phyloP scores from a whole-genome alignment of 352 stramenopile genomes.

The Phytophthora multivora region DNA sequence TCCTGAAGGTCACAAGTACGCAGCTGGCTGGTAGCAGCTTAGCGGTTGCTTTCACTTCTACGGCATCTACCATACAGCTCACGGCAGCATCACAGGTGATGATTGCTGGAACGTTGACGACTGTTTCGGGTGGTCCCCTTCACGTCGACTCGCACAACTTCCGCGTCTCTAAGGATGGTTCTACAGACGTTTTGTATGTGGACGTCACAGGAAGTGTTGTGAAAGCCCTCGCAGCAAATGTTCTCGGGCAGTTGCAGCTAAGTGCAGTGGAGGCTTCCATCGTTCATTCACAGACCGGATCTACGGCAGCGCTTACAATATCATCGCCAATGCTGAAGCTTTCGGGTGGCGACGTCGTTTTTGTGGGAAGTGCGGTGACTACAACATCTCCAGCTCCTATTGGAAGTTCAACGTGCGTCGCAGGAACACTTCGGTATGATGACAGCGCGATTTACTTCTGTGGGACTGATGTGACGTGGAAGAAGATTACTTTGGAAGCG shows the following conservation, averaged over 20 bases:
- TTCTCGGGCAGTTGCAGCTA: slow-evolving; percentile 37
- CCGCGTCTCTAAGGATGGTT: slow-evolving; percentile 32
- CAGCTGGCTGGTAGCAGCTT: slow-evolving; percentile 38
- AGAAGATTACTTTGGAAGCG: slow-evolving; percentile 12
- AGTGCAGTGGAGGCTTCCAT: slow-evolving; percentile 36
- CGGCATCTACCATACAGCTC: slow-evolving; percentile 47
- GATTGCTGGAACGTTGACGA: slow-evolving; percentile 50
- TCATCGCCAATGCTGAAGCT: slow-evolving; percentile 45
- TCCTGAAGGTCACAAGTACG: slow-evolving; percentile 45
- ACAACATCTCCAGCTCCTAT: slow-evolving; percentile 18
- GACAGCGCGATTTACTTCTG: slow-evolving; percentile 44
- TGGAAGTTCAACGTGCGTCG: slow-evolving; percentile 15
- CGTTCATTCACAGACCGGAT: slow-evolving; percentile 27
- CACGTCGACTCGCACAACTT: slow-evolving; percentile 57
- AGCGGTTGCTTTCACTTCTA: slow-evolving; percentile 48
- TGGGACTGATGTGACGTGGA: slow-evolving; percentile 19
- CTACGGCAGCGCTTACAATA: slow-evolving; percentile 39
- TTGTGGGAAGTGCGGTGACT: slow-evolving; percentile 25
- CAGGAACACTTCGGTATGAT: slow-evolving; percentile 42
- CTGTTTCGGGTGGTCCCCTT: slow-evolving; percentile 47
- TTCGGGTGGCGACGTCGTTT: slow-evolving; percentile 34
- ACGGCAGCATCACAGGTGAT: slow-evolving; percentile 39
- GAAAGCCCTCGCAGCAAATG: slow-evolving; percentile 21
- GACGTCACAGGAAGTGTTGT: slow-evolving; percentile 29
- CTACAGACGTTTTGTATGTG: slow-evolving; percentile 41